Base-by-base conservation (phyloP, 2,329 filamentous ascomycete species). In the Helotiales sp. region DNA sequence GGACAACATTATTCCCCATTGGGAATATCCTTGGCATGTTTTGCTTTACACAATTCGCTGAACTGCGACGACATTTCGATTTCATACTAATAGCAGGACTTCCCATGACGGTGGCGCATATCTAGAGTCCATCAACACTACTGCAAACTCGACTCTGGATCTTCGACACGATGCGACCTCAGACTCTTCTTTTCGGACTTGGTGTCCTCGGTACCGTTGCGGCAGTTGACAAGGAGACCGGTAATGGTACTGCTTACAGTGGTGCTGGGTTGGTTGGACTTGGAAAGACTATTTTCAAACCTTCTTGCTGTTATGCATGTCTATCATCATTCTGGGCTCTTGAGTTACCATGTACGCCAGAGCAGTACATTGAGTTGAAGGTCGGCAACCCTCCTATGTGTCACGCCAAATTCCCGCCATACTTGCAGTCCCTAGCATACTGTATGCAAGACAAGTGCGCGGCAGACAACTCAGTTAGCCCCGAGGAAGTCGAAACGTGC, bases 371-470 rank as follows among this genome's bases (percentile, higher is more conserved):
- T 15, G 46, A 48, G 29, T 19, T 30, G 46, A 30, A 10, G 27
- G 29, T 30, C 8, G 46, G 25, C n/a, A 48, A 29, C 17, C 25
- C 25, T 31, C 46, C 46, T 31, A 12, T 19, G 2, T 48, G 46
- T 22, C 46, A 48, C 29, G 25, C 46, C 17, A 31, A 19, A 8
- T 30, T 19, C 12, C 25, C 46, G 9, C n/a, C 17, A 7, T 48
- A 48, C 19, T 62, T 71, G 4, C 62, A 58, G 31, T 63, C 69
- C 5, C 46, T 72, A 8, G 69, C 71, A 13, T 72, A 63, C 55
- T 72, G 71, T 50, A 61, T 73, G 34, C 52, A 66, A 15, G 49
- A 38, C 17, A 66, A 62, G 30, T 72, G 70, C 51, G 50, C 57
- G n/a, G 38, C 58, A 22, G 27, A 53, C n/a, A 44, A 44, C 19